phyloP scores from a whole-genome alignment of 768 basidiomycete species.

The Hebeloma cylindrosporum region DNA sequence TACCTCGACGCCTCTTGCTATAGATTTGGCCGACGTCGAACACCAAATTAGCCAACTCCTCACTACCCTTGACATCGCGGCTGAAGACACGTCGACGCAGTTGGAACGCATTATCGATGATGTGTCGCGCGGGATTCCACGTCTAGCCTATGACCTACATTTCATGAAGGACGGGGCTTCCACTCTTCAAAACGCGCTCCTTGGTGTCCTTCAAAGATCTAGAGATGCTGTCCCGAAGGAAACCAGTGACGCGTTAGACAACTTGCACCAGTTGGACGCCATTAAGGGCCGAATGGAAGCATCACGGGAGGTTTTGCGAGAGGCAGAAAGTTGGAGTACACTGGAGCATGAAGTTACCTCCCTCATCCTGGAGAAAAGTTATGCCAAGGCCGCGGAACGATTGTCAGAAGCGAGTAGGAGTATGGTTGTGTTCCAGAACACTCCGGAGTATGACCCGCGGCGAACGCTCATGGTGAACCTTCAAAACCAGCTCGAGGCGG shows the following conservation, averaged over 20 bases:
- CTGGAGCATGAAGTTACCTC: conserved; percentile 90
- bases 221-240: conserved; percentile 50
- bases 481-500: conserved; percentile 94
- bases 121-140: conserved; percentile 86
- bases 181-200: conserved; percentile 67
- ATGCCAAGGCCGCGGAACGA: conserved; percentile 88
- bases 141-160: conserved; percentile 93
- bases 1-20: conserved; percentile 18
- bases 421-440: conserved; percentile 92
- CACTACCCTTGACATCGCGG: conserved; percentile 80
- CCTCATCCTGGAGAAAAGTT: conserved; percentile 75
- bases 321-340: conserved; percentile 96
- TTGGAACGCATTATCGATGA: conserved; percentile 91
- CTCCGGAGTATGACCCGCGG: conserved; percentile 85
- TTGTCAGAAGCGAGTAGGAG: conserved; percentile 86
- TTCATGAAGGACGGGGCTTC: conserved; percentile 94
- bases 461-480: conserved; percentile 85
- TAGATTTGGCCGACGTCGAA: conserved; percentile 61
- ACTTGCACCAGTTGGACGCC: conserved; percentile 77
- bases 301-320: conserved; percentile 83
- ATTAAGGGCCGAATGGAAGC: conserved; percentile 87
- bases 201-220: conserved; percentile 58
- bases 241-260: conserved; percentile 69
- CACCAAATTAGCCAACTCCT: conserved; percentile 73
- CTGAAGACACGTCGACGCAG: conserved; percentile 83